These are phyloP conservation scores for Hypoxylon sp. DNA, from an alignment of 2,329 filamentous ascomycete genomes.

Conservation along the genomic window DNA sequence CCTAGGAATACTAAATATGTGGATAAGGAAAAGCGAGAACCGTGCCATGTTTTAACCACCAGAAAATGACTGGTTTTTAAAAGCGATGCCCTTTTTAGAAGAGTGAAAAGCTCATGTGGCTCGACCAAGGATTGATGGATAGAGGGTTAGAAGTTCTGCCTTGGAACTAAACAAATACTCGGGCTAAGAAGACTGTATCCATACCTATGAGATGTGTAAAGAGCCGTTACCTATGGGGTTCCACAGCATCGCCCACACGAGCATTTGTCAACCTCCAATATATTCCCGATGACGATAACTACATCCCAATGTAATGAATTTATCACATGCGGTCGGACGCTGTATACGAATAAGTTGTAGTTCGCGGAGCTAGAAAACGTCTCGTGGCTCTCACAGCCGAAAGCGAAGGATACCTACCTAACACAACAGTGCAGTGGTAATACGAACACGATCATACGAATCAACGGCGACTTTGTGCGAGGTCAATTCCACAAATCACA, in stretches of 20 bases:
- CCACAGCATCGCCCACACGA: neutral
- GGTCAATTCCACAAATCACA: slow-evolving; percentile 13
- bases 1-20: too few species aligned
- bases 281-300: neutral
- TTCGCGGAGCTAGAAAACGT: neutral
- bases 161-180: neutral
- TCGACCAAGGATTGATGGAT: neutral
- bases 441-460: slow-evolving; percentile 15
- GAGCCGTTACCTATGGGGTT: neutral
- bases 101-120: neutral
- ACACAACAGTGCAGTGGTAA: neutral
- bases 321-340: neutral
- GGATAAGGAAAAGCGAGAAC: neutral
- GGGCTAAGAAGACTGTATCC: neutral
- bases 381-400: slow-evolving; percentile 8
- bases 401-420: neutral
- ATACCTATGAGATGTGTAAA: neutral
- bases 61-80: neutral
- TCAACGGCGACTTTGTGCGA: slow-evolving; percentile 8
- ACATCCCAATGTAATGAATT: neutral
- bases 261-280: neutral
- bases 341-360: neutral
- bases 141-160: neutral
- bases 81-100: too few species aligned
- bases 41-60: neutral